Conservation (phyloP, 352 stramenopile species). For the Pythium periplocum region DNA sequence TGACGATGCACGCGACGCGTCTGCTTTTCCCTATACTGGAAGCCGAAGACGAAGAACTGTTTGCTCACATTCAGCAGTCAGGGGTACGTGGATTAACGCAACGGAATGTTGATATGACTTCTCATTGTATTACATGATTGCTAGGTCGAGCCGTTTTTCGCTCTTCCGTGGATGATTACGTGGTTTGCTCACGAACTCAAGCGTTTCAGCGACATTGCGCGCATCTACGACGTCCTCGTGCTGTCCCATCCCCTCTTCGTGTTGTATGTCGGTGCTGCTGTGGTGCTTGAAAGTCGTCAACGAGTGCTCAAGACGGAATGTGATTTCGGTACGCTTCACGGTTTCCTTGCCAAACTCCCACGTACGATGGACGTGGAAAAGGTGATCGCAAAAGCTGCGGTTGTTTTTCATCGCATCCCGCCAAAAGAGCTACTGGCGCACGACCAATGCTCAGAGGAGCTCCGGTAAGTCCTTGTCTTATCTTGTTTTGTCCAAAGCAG, state of each 20-base stretch:
- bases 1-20: constrained; percentile 55
- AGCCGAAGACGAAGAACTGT: constrained; percentile 57
- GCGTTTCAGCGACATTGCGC: constrained; percentile 81
- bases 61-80: constrained; percentile 54
- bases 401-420: constrained; percentile 56
- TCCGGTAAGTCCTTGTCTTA: constrained; percentile 9
- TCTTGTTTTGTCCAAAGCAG: neutral
- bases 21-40: constrained; percentile 69
- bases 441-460: constrained; percentile 6
- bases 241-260: constrained; percentile 89
- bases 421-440: constrained; percentile 25
- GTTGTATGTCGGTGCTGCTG: constrained; percentile 86
- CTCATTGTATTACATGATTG: constrained; percentile 15
- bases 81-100: constrained; percentile 27
- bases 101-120: constrained; percentile 1
- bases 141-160: constrained; percentile 92
- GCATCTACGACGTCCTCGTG: constrained; percentile 93
- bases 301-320: constrained; percentile 64
- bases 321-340: constrained; percentile 76
- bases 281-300: constrained; percentile 46
- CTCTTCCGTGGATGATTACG: constrained; percentile 91
- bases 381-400: constrained; percentile 42
- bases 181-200: constrained; percentile 93
- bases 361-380: constrained; percentile 65
- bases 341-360: constrained; percentile 68